These are phyloP conservation scores for Thermothelomyces thermophilus DNA, from an alignment of 2,329 filamentous ascomycete species.

Conservation along the genomic window DNA sequence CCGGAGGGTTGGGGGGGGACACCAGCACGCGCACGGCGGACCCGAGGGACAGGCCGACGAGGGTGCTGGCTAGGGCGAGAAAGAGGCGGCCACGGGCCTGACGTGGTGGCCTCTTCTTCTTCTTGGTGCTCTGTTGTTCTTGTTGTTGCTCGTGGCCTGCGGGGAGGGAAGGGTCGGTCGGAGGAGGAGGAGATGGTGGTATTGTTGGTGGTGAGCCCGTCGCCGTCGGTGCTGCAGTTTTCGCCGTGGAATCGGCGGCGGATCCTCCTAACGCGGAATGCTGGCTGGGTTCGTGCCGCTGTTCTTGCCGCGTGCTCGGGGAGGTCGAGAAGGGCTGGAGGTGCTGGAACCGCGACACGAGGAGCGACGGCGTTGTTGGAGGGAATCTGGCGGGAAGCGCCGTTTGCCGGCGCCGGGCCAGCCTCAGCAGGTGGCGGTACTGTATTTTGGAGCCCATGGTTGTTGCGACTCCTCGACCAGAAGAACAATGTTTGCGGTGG, in stretches of 20 bases:
- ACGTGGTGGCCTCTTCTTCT: slow-evolving; percentile 16
- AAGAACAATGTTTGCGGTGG: background rate
- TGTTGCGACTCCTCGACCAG: background rate
- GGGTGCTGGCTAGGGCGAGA: slow-evolving; percentile 33
- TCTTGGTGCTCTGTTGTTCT: too few species aligned
- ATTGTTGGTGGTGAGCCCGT: background rate
- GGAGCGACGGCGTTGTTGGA: background rate
- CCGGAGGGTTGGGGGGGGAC: slow-evolving; percentile 37
- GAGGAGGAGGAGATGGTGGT: background rate
- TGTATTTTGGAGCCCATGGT: slow-evolving; percentile 17
- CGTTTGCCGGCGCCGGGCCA: slow-evolving; percentile 1
- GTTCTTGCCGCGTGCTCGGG: slow-evolving; percentile 4
- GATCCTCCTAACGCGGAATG: background rate
- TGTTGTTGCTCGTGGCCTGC: slow-evolving; percentile 1
- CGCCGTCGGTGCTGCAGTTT: slow-evolving; percentile 1
- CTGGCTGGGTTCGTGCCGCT: slow-evolving; percentile 4
- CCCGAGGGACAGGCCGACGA: slow-evolving; percentile 36
- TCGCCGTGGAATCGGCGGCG: background rate
- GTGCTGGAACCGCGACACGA: background rate
- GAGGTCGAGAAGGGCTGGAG: slow-evolving; percentile 15
- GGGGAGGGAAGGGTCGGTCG: background rate
- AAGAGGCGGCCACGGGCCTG: slow-evolving; percentile 27
- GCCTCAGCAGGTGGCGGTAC: slow-evolving; percentile 7
- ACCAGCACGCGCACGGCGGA: slow-evolving; percentile 35
- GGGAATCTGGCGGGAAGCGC: background rate